phyloP scores from a whole-genome alignment of 2,329 filamentous ascomycete species.

The Fusarium nelsonii region DNA sequence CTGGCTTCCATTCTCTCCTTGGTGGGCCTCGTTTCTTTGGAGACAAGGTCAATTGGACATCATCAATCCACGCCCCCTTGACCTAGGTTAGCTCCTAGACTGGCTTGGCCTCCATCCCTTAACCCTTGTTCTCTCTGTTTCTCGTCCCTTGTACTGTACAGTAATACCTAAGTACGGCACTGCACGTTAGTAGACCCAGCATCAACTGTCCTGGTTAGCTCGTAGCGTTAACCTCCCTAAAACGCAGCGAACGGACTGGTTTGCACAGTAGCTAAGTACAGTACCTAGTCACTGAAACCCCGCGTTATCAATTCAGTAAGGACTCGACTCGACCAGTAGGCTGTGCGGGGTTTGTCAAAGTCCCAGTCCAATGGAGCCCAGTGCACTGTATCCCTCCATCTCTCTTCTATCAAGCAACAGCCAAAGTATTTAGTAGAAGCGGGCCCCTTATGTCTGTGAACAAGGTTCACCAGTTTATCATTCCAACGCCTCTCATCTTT shows the following conservation, averaged over 20 bases:
- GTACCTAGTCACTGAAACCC: conserved; percentile 22
- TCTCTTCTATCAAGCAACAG: background rate
- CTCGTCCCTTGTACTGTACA: no score
- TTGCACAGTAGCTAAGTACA: background rate
- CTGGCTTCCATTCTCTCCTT: background rate
- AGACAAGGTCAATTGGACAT: background rate
- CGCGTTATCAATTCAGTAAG: conserved; percentile 33
- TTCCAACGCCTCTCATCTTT: conserved; percentile 8
- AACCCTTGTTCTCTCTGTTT: background rate
- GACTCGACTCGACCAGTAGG: conserved; percentile 20
- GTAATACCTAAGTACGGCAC: background rate
- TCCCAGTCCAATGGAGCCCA: background rate
- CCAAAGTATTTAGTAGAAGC: conserved; percentile 42
- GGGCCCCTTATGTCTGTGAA: conserved; percentile 32
- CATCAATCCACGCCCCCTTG: conserved; percentile 20
- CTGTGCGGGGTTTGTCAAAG: conserved; percentile 39
- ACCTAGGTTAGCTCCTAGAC: no score
- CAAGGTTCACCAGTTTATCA: conserved; percentile 19
- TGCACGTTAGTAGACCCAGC: conserved; percentile 1
- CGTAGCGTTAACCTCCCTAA: background rate
- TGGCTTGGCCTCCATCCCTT: background rate
- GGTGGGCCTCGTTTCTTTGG: conserved; percentile 25
- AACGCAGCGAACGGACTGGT: background rate
- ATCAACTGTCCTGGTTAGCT: background rate
- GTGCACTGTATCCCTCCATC: conserved; percentile 4